A percentile compares a stretch with the other conserved stretches of the same genome.
Conservation (phyloP, 2,329 filamentous ascomycete genomes). For the Ramularia collo-cygni region DNA sequence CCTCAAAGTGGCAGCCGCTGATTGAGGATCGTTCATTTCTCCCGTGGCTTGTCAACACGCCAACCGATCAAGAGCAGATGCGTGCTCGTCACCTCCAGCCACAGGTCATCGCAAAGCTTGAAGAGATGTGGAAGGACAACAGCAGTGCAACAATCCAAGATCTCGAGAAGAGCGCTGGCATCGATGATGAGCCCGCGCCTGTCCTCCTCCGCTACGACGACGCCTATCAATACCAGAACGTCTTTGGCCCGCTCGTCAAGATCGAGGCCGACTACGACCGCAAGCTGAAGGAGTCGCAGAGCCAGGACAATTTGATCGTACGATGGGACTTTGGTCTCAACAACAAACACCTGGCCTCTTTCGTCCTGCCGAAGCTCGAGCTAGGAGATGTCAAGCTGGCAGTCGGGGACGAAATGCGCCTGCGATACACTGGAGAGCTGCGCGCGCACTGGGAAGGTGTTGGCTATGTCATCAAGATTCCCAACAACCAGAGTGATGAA, state of each 20-base stretch:
- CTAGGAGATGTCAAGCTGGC: constrained; percentile 96
- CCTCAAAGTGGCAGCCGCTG: constrained; percentile 91
- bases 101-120: constrained; percentile 90
- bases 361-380: constrained; percentile 93
- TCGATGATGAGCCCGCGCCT: constrained; percentile 91
- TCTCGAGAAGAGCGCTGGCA: constrained; percentile 80
- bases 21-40: constrained; percentile 96
- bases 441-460: constrained; percentile 93
- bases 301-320: constrained; percentile 88
- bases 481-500: constrained; percentile 97
- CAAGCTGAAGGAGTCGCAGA: constrained; percentile 96
- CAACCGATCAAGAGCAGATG: constrained; percentile 90
- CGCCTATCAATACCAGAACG: constrained; percentile 97
- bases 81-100: constrained; percentile 88
- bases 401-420: constrained; percentile 95
- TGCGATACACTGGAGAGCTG: constrained; percentile 92
- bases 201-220: constrained; percentile 93
- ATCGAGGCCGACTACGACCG: constrained; percentile 99
- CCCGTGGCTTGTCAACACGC: constrained; percentile 82
- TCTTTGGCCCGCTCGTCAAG: constrained; percentile 95
- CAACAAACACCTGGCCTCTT: constrained; percentile 94
- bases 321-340: constrained; percentile 94
- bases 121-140: constrained; percentile 98
- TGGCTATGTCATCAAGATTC: constrained; percentile 98
- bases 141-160: constrained; percentile 80